Evolutionary conservation across 345 rosid species (phyloP).

Genomic region (Eucalyptus caleyi): DNA sequence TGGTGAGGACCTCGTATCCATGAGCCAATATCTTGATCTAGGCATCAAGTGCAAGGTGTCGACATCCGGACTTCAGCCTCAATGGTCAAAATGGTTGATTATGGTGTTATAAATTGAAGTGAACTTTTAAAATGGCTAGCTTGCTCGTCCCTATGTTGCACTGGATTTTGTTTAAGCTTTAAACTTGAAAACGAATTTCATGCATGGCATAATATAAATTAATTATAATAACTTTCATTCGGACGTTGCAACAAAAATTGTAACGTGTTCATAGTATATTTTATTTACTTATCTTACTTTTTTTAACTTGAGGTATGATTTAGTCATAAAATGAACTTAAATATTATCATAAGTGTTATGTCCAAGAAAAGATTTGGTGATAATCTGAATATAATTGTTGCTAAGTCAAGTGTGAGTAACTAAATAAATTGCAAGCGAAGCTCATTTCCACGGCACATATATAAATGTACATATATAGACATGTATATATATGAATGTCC

Average conservation of each 20-base stretch:
- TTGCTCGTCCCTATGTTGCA: not conserved
- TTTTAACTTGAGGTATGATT: not conserved
- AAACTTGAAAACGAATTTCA: not conserved
- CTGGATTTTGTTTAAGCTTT: not conserved
- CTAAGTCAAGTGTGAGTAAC: not conserved
- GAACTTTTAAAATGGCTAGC: not conserved
- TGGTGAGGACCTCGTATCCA: not conserved
- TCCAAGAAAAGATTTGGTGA: not conserved
- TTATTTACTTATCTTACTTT: not conserved
- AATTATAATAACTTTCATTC: not conserved
- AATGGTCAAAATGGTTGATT: not conserved
- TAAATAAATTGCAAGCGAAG: not conserved
- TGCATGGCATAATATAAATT: not conserved
- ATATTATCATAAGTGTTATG: not conserved
- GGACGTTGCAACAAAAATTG: not conserved
- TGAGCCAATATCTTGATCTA: not conserved
- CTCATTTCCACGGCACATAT: not conserved
- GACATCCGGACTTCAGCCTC: rapidly evolving
- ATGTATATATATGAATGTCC: too few relatives aligned
- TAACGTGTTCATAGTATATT: not conserved
- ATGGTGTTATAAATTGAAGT: not conserved
- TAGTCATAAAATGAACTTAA: not conserved
- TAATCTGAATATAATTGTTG: not conserved
- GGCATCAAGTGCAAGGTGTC: not conserved
- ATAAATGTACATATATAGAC: too few relatives aligned